Percentiles rank a stretch among this genome's conserved stretches.
Conservation (phyloP, 106 monocot genomes). For the Ottelia alismoides region DNA sequence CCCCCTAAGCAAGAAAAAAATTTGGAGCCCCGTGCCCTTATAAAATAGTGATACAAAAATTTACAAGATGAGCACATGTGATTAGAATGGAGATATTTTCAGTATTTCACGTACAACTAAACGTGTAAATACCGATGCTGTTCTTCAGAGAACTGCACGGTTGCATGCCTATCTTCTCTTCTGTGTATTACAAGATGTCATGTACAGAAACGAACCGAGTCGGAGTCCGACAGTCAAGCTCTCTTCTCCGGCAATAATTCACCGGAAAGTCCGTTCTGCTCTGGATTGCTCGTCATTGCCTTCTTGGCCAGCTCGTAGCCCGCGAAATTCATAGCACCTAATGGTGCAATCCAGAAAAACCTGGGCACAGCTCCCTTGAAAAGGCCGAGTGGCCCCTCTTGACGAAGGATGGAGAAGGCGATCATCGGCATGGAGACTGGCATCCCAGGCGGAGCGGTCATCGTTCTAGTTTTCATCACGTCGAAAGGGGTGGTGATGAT, state of each 20-base stretch:
- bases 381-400: conserved; percentile 82
- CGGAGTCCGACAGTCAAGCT: too few relatives aligned
- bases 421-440: conserved; percentile 78
- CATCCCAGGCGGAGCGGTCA: conserved; percentile 75
- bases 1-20: too few relatives aligned
- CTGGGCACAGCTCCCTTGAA: conserved; percentile 98
- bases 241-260: conserved; percentile 8
- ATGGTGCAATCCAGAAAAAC: conserved; percentile 99
- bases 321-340: conserved; percentile 98
- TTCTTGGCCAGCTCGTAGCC: conserved; percentile 98
- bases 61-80: too few relatives aligned
- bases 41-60: too few relatives aligned
- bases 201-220: too few relatives aligned
- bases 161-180: too few relatives aligned
- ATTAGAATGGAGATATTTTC: too few relatives aligned
- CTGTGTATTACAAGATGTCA: too few relatives aligned
- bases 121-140: too few relatives aligned
- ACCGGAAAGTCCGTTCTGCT: not conserved
- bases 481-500: conserved; percentile 92
- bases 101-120: too few relatives aligned
- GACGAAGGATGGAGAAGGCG: conserved; percentile 70
- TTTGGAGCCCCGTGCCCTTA: too few relatives aligned
- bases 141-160: too few relatives aligned
- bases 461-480: conserved; percentile 98
- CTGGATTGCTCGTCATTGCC: conserved; percentile 46